phyloP scores from a whole-genome alignment of 768 basidiomycete species.

The Lactifluus volemus region DNA sequence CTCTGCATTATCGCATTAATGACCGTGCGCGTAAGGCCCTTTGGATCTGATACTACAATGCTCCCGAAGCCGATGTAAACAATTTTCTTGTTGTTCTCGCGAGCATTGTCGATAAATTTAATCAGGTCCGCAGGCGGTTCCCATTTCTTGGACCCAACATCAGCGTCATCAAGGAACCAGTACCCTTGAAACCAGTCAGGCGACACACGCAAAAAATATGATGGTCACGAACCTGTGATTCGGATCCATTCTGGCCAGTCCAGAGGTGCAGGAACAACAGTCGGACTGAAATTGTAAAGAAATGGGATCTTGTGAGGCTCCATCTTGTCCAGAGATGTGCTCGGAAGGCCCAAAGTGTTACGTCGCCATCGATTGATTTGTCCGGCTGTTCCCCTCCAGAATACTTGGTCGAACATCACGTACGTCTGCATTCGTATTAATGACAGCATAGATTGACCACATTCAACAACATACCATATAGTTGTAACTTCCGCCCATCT shows the following conservation, averaged over 20 bases:
- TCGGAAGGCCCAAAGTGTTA: constrained; percentile 60
- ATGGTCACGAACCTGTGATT: constrained; percentile 53
- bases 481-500: constrained; percentile 97
- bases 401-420: constrained; percentile 96
- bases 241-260: constrained; percentile 99
- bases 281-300: constrained; percentile 93
- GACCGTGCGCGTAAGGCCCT: constrained; percentile 84
- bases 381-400: constrained; percentile 90
- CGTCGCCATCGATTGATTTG: constrained; percentile 94
- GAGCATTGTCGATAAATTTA: constrained; percentile 76
- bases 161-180: constrained; percentile 94
- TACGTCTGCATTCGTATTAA: constrained; percentile 49
- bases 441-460: constrained; percentile 5
- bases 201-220: background rate
- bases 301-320: constrained; percentile 98
- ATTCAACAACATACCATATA: constrained; percentile 66
- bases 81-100: constrained; percentile 69
- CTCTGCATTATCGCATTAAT: constrained; percentile 81
- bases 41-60: constrained; percentile 93
- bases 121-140: constrained; percentile 71
- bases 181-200: constrained; percentile 49
- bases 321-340: constrained; percentile 90
- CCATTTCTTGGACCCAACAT: constrained; percentile 87
- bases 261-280: constrained; percentile 82
- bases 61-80: constrained; percentile 98